Evolutionary conservation across 345 rosid genomes (phyloP), one percentile per base, ranked within the genome.

Genomic region (Clarkia xantiana): DNA sequence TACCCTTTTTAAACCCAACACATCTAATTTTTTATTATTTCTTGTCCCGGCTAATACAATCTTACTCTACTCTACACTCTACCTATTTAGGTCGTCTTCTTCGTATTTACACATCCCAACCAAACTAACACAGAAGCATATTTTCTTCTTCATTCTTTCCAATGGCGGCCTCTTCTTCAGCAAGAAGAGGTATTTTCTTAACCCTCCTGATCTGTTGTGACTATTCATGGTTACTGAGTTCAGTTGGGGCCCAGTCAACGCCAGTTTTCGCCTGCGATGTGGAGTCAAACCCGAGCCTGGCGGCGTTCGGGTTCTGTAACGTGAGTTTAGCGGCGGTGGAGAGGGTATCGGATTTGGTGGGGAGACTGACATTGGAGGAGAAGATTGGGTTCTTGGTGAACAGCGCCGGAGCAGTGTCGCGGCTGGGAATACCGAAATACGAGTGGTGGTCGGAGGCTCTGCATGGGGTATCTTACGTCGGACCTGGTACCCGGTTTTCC

Each of bases 361-460:
- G 48, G 49, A 78, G 93, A 56, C 75, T 91, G 11, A 76, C 86
- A 15, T 70, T 91, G 73, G 78, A 73, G 23, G 98, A 91, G 75
- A 91, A 91, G 58, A 72, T 86, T 0, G 44, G 62, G 3, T 78
- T 76, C 65, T 48, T 86, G 62, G 80, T 72, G 62, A 54, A 64
- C 51, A 19, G 14, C 15, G 77, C 94, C 0, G 74, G 71, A 15
- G 78, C 74, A 20, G 94, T 91, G 57, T 60, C 63, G 19, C 52
- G 82, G 11, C 85, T 91, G 2, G 96, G 98, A 42, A 78, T 86
- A 39, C 98, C 98, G 1, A 67, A 59, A 45, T 91, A 86, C 47
- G 76, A 77, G 63, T 91, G 98, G 98, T 91, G 96, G 98, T 83
- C 94, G 0, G 97, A 90, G 76, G 97, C 96, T 25, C 66, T 90